Percentiles rank a stretch among this genome's conserved stretches.
phyloP scores from a whole-genome alignment of 164 flowering plant species.

The Aristolochia californica region DNA sequence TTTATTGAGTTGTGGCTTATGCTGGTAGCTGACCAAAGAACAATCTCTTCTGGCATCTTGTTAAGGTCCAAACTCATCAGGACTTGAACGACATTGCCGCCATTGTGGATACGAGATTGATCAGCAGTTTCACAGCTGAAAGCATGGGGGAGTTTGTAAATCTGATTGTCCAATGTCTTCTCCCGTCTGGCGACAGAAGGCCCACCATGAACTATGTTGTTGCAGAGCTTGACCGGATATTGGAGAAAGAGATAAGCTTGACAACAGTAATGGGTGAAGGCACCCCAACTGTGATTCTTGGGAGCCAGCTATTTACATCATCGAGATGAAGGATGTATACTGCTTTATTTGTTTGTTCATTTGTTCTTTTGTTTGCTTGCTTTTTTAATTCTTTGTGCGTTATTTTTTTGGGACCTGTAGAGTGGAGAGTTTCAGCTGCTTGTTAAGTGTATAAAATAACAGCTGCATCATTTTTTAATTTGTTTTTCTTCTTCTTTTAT shows the following conservation, averaged over 20 bases:
- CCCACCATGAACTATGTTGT: slow-evolving; percentile 63
- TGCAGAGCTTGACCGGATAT: slow-evolving; percentile 60
- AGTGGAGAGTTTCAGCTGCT: slow-evolving; percentile 41
- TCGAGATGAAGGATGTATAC: slow-evolving; percentile 24
- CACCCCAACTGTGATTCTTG: slow-evolving; percentile 63
- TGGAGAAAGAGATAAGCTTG: slow-evolving; percentile 66
- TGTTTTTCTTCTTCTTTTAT: background rate
- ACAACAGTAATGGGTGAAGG: slow-evolving; percentile 84
- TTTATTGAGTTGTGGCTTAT: no score
- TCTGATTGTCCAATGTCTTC: slow-evolving; percentile 42
- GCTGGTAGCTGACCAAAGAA: no score
- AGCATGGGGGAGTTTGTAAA: slow-evolving; percentile 61
- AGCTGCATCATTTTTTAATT: slow-evolving; percentile 31
- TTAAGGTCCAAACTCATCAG: slow-evolving; percentile 47
- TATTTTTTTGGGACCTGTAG: slow-evolving; percentile 10
- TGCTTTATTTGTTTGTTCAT: background rate
- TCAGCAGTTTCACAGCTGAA: slow-evolving; percentile 66
- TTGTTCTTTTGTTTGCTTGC: slow-evolving; percentile 4
- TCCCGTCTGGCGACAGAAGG: slow-evolving; percentile 64
- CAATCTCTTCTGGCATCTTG: background rate
- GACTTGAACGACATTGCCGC: slow-evolving; percentile 32
- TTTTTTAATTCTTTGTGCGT: slow-evolving; percentile 21
- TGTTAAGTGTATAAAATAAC: slow-evolving; percentile 70
- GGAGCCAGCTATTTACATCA: slow-evolving; percentile 68
- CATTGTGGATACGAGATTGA: slow-evolving; percentile 57